These are phyloP conservation scores for Pythium vanterpoolii DNA, from an alignment of 352 stramenopile species.

Conservation along the genomic window DNA sequence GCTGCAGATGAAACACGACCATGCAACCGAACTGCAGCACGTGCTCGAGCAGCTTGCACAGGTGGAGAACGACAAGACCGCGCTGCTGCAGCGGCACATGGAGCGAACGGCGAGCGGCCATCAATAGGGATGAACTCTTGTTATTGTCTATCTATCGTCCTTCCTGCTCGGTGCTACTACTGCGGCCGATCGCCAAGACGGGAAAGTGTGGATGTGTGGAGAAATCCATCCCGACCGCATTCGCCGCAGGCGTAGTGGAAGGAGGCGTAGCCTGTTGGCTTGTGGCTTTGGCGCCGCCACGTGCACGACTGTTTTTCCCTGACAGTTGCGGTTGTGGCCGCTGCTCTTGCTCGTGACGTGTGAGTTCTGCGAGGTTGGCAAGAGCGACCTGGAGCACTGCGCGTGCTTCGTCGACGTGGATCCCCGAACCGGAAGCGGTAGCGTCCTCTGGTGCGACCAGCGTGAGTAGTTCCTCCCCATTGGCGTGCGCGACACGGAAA, in stretches of 20 bases:
- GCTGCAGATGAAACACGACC: slow-evolving; percentile 54
- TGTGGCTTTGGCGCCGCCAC: not conserved
- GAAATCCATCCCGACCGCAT: slow-evolving; percentile 42
- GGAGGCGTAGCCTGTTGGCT: not conserved
- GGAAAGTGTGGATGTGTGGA: slow-evolving; percentile 69
- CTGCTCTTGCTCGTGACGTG: slow-evolving; percentile 40
- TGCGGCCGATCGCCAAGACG: slow-evolving; percentile 38
- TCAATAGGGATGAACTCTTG: not conserved
- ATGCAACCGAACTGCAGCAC: slow-evolving; percentile 54
- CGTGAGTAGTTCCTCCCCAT: slow-evolving; percentile 45
- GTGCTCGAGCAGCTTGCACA: slow-evolving; percentile 63
- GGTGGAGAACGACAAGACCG: slow-evolving; percentile 64
- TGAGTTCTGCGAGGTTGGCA: slow-evolving; percentile 57
- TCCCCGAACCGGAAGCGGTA: slow-evolving; percentile 8
- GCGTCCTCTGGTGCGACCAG: not conserved
- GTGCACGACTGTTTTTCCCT: slow-evolving; percentile 1
- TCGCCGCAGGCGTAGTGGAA: slow-evolving; percentile 1
- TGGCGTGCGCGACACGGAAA: slow-evolving; percentile 61
- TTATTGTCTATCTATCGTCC: slow-evolving; percentile 16
- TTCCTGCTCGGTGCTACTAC: not conserved
- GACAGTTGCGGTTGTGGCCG: slow-evolving; percentile 11
- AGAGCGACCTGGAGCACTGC: slow-evolving; percentile 58
- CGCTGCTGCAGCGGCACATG: slow-evolving; percentile 44
- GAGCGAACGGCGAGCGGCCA: not conserved
- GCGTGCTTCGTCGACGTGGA: slow-evolving; percentile 48